Evolutionary conservation across 2,329 filamentous ascomycete species (phyloP).

Genomic region (Fusarium lateritium): DNA sequence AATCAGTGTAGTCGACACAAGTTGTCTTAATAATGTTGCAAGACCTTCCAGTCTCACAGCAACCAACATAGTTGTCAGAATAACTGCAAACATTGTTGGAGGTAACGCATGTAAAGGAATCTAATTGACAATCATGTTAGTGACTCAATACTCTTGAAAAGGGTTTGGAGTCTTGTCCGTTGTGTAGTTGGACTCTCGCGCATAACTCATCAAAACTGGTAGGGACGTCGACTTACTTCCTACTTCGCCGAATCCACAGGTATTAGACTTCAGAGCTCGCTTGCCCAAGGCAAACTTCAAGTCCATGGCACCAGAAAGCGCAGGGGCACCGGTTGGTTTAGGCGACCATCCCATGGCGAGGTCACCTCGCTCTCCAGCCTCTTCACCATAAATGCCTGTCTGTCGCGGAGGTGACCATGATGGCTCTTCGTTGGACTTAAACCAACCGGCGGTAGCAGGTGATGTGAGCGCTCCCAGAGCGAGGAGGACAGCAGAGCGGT

Average conservation of each 20-base stretch:
- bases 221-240: conserved; percentile 49
- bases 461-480: conserved; percentile 46
- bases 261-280: conserved; percentile 46
- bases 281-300: conserved; percentile 50
- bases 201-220: background rate
- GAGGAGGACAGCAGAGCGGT: conserved; percentile 41
- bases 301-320: conserved; percentile 51
- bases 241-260: conserved; percentile 52
- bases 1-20: conserved; percentile 52
- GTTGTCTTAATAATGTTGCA: conserved; percentile 53
- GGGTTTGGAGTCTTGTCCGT: background rate
- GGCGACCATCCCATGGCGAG: conserved; percentile 53
- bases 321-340: conserved; percentile 51
- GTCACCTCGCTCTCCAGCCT: conserved; percentile 40
- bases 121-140: conserved; percentile 32
- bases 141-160: background rate
- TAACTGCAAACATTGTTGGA: conserved; percentile 48
- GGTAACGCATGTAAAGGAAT: conserved; percentile 51
- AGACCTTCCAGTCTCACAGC: conserved; percentile 49
- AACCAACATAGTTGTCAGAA: conserved; percentile 50
- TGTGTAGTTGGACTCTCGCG: background rate
- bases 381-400: conserved; percentile 37
- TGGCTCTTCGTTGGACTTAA: conserved; percentile 44
- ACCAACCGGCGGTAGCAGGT: conserved; percentile 42
- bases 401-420: conserved; percentile 52